These are phyloP conservation scores for Globisporangium iwayamae DNA, from an alignment of 352 stramenopile species.

Conservation along the genomic window DNA sequence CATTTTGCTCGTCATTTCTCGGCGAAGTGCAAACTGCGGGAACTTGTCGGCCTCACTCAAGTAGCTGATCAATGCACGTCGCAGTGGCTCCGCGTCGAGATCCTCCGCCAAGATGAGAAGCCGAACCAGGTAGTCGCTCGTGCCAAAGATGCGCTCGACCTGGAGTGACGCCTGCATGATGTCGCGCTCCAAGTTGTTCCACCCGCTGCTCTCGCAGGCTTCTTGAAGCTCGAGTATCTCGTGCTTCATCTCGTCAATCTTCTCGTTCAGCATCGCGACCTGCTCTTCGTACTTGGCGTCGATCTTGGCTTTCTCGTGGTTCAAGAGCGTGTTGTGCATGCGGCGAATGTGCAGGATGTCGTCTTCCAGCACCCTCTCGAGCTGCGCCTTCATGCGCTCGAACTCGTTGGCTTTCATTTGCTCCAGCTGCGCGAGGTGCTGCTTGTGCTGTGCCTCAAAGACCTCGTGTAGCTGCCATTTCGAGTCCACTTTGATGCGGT, in stretches of 20 bases:
- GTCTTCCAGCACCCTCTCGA: slow-evolving; percentile 50
- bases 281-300: slow-evolving; percentile 59
- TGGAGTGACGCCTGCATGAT: slow-evolving; percentile 48
- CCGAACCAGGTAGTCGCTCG: slow-evolving; percentile 66
- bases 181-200: slow-evolving; percentile 54
- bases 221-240: slow-evolving; percentile 46
- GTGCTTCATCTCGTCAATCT: slow-evolving; percentile 39
- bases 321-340: slow-evolving; percentile 55
- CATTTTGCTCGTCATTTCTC: slow-evolving; percentile 72
- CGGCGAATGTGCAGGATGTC: slow-evolving; percentile 60
- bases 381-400: slow-evolving; percentile 33
- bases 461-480: slow-evolving; percentile 43
- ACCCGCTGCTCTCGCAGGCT: slow-evolving; percentile 43
- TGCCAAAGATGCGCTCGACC: slow-evolving; percentile 66
- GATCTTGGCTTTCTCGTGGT: slow-evolving; percentile 60
- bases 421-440: slow-evolving; percentile 39
- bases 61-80: slow-evolving; percentile 51
- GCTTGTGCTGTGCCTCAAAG: slow-evolving; percentile 40
- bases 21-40: slow-evolving; percentile 60
- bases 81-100: slow-evolving; percentile 52
- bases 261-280: slow-evolving; percentile 28
- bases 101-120: slow-evolving; percentile 75
- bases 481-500: slow-evolving; percentile 43
- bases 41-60: slow-evolving; percentile 42
- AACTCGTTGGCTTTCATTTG: slow-evolving; percentile 31